A percentile compares a stretch with the other conserved stretches of the same genome.
Evolutionary conservation across 2,329 filamentous ascomycete species (phyloP).

Genomic region (Polytolypa hystricis): DNA sequence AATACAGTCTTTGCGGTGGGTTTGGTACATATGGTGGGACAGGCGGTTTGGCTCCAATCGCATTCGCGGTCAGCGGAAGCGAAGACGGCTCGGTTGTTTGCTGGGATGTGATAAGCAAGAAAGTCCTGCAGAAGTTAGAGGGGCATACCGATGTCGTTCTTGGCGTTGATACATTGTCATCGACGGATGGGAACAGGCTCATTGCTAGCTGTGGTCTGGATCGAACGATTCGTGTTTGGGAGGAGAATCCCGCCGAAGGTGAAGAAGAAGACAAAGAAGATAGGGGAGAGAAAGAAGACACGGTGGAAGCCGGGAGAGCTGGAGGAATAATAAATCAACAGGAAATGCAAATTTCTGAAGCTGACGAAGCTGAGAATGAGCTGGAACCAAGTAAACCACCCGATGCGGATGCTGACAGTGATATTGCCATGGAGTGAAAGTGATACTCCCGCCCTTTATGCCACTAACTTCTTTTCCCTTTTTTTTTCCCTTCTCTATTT

Average conservation of each 20-base stretch:
- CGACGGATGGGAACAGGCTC: slow-evolving; percentile 34
- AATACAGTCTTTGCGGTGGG: slow-evolving; percentile 72
- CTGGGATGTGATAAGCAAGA: slow-evolving; percentile 85
- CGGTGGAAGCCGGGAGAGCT: neutral
- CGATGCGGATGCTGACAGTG: slow-evolving; percentile 7
- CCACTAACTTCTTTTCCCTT: too few relatives aligned
- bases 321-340: neutral
- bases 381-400: too few relatives aligned
- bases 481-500: too few relatives aligned
- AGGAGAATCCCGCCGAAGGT: slow-evolving; percentile 35
- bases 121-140: slow-evolving; percentile 57
- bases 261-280: too few relatives aligned
- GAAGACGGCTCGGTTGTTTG: slow-evolving; percentile 72
- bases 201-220: slow-evolving; percentile 55
- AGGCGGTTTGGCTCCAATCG: slow-evolving; percentile 24
- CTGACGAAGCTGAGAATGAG: neutral
- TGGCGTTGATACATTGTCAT: slow-evolving; percentile 48
- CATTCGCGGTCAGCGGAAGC: slow-evolving; percentile 71
- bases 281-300: neutral
- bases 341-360: neutral
- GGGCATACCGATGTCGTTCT: slow-evolving; percentile 49
- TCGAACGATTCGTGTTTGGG: slow-evolving; percentile 52
- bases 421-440: slow-evolving; percentile 7
- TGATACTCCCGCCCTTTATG: too few relatives aligned
- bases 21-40: slow-evolving; percentile 56